Evolutionary conservation across 164 flowering plant species (phyloP), one percentile per base, ranked within the genome.

Genomic region (grape (Vitis vinifera)): DNA sequence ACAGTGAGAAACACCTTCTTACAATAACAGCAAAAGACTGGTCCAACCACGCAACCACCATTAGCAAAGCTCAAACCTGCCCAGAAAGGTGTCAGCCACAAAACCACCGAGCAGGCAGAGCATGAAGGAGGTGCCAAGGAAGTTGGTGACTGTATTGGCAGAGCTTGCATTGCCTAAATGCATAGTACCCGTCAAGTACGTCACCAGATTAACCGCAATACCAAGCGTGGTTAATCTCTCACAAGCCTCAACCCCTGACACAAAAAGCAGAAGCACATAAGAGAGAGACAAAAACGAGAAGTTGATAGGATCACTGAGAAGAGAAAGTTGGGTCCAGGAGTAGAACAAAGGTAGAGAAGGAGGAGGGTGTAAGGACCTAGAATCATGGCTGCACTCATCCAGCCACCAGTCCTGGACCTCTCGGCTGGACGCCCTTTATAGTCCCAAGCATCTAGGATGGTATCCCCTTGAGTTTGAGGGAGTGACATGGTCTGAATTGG

Each of bases 71-170:
- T 1, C 68, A 0, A 30, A 83, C 87, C 95, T 76, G 76, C 99
- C 99, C 5, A 95, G 87, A 55, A 84, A 95, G 8, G 99, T 87
- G 75, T 95, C 99, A 12, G 98, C 98, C 14, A 95, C 51, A 69
- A 95, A 93, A 50, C 98, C 99, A 10, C 98, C 98, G 23, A 95
- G 82, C 70, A 95, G 69, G 66, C 92, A 90, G 19, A 95, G 89
- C 92, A 95, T 86, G 87, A 91, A 93, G 37, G 97, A 91, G 50
- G 98, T 90, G 10, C 98, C 99, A 8, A 95, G 76, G 77, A 95
- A 95, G 77, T 95, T 90, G 47, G 99, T 95, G 67, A 90, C 97
- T 1, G 84, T 82, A 75, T 90, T 95, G 55, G 99, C 99, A 0
- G 99, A 71, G 67, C 63, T 68, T 2, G 99, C 97, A 80, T 80